Conservation (phyloP, 805 yeast species). For the Ogataea populi-albae region DNA sequence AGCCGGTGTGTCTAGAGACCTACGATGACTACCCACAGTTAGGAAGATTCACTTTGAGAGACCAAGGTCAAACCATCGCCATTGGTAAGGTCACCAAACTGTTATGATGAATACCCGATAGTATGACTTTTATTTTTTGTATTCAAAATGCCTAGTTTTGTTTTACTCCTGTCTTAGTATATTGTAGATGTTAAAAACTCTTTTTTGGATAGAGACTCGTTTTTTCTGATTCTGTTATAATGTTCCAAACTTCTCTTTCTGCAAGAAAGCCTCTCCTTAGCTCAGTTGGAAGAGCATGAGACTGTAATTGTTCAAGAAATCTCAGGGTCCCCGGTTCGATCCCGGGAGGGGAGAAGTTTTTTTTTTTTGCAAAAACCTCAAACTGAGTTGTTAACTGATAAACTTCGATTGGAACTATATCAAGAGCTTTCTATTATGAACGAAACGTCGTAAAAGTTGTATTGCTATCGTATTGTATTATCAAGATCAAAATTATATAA, state of each 20-base stretch:
- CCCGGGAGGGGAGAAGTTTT: constrained; percentile 27
- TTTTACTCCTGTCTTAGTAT: too few relatives aligned
- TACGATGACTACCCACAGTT: constrained; percentile 91
- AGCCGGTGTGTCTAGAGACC: constrained; percentile 91
- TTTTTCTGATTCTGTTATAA: too few relatives aligned
- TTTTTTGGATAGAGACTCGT: background rate
- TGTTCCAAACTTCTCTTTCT: too few relatives aligned
- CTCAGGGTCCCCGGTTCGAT: constrained; percentile 30
- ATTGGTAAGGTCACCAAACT: constrained; percentile 96
- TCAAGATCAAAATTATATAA: too few relatives aligned
- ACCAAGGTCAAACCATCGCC: constrained; percentile 97
- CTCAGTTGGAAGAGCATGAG: constrained; percentile 28
- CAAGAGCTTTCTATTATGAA: too few relatives aligned
- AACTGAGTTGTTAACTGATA: too few relatives aligned
- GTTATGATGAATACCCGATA: constrained; percentile 49
- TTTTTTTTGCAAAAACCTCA: background rate
- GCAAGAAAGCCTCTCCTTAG: constrained; percentile 26
- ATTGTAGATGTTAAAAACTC: background rate
- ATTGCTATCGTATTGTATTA: too few relatives aligned
- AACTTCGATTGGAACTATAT: too few relatives aligned
- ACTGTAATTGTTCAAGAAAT: constrained; percentile 22
- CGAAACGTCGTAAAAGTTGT: too few relatives aligned
- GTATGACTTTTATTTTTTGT: too few relatives aligned
- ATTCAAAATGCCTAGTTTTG: too few relatives aligned
- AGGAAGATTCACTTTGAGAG: constrained; percentile 98